Evolutionary conservation across 208 protist genomes (phyloP), one percentile per base, ranked within the genome.

Genomic region (Vickermania spadyakhi): DNA sequence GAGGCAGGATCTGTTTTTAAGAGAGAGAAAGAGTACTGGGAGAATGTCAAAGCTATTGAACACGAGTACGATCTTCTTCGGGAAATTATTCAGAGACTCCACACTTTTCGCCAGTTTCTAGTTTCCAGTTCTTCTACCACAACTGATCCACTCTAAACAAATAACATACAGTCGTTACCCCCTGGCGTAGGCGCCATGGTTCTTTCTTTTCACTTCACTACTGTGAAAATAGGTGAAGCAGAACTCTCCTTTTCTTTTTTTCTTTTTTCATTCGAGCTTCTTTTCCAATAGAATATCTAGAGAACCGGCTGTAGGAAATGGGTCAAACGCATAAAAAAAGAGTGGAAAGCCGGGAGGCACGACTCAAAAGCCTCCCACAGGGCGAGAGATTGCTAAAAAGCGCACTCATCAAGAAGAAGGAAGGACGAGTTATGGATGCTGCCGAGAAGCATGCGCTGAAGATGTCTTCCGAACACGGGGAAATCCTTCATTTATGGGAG

Each of bases 321-420:
- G 89, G 84, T 18, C 65, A 73, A 14, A 95, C 89, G 7, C 79
- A 93, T 60, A 72, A 62, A 0, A 92, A 93, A 52, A 92, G 83
- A 68, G 49, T 73, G 53, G 79, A 89, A 78, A 84, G 76, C 31
- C 84, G 84, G 13, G 72, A 75, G 45, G 73, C 56, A 26, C 75
- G 85, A 13, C 65, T 92, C 41, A 72, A 75, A 31, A 60, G 71
- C 18, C 64, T 95, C n/a, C 89, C 89, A 28, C 74, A 78, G 55
- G 81, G 81, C 7, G 79, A 93, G 60, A 62, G 89, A 21, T 69
- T 95, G 0, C 56, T 56, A 1, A 95, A 92, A 68, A 86, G 60
- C 30, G 89, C 89, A 0, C 52, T 88, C 29, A 91, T 95, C 64
- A 95, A 95, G 70, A 95, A 93, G 70, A 87, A 83, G 56, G 85